These are phyloP conservation scores for Haberlea rhodopensis DNA, from an alignment of 257 asterid genomes.

Conservation along the genomic window DNA sequence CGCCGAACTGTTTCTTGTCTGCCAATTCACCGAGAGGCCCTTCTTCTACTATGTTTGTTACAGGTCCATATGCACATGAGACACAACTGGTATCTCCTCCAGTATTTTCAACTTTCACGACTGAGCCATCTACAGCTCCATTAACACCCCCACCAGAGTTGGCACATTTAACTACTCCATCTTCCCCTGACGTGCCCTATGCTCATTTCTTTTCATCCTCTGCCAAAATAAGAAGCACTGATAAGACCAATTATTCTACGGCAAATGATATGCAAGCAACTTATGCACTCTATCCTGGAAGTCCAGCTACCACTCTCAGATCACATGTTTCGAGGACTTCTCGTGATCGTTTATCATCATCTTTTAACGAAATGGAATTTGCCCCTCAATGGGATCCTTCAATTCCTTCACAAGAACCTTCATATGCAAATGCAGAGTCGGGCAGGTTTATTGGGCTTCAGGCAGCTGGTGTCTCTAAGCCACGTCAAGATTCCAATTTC, in stretches of 20 bases:
- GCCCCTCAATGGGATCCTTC: slow-evolving; percentile 38
- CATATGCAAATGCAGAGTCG: slow-evolving; percentile 50
- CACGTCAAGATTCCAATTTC: slow-evolving; percentile 79
- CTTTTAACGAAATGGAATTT: slow-evolving; percentile 40
- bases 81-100: slow-evolving; percentile 73
- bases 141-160: slow-evolving; percentile 69
- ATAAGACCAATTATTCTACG: slow-evolving; percentile 25
- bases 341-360: slow-evolving; percentile 36
- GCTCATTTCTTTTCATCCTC: slow-evolving; percentile 61
- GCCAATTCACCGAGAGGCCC: slow-evolving; percentile 54
- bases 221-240: slow-evolving; percentile 26
- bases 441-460: slow-evolving; percentile 47
- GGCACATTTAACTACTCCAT: slow-evolving; percentile 66
- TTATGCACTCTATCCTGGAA: slow-evolving; percentile 51
- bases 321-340: slow-evolving; percentile 42
- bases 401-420: slow-evolving; percentile 34
- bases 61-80: slow-evolving; percentile 71
- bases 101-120: slow-evolving; percentile 62
- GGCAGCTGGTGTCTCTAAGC: slow-evolving; percentile 42
- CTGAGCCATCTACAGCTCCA: slow-evolving; percentile 76
- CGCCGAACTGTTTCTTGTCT: slow-evolving; percentile 51
- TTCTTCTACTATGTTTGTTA: slow-evolving; percentile 50
- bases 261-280: slow-evolving; percentile 42
- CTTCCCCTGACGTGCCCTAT: slow-evolving; percentile 76
- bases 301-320: slow-evolving; percentile 51